Evolutionary conservation across 176 grass and related monocot genomes (phyloP).

Genomic region (Luzula sylvatica): DNA sequence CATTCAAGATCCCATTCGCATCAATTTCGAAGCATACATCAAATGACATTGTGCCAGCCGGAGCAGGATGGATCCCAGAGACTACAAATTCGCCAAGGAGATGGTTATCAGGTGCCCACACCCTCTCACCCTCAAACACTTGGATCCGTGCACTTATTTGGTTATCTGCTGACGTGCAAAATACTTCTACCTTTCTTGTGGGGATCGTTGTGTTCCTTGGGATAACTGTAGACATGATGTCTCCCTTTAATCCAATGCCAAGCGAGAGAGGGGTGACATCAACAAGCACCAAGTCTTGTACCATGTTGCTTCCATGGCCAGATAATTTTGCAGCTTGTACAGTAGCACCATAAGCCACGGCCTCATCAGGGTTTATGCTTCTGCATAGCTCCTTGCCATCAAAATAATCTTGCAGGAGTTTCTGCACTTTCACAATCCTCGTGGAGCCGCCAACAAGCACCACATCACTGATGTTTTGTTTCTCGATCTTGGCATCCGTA

Average conservation of each 20-base stretch:
- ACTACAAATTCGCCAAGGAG: conserved; percentile 70
- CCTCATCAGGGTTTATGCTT: no score
- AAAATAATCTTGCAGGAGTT: no score
- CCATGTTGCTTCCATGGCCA: conserved; percentile 62
- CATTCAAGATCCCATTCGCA: conserved; percentile 66
- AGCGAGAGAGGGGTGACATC: conserved; percentile 85
- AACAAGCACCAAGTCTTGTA: conserved; percentile 62
- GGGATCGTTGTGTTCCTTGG: conserved; percentile 78
- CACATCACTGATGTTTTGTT: conserved; percentile 47
- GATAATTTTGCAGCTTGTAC: conserved; percentile 61
- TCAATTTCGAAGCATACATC: conserved; percentile 74
- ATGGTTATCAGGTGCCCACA: conserved; percentile 68
- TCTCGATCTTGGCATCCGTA: conserved; percentile 82
- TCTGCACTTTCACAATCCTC: no score
- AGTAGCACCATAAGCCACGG: no score
- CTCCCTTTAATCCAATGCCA: conserved; percentile 52
- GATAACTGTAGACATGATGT: conserved; percentile 52
- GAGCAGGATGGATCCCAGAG: conserved; percentile 52
- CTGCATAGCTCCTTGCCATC: no score
- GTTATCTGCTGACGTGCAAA: conserved; percentile 71
- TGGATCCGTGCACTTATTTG: conserved; percentile 66
- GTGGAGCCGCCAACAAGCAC: conserved; percentile 69
- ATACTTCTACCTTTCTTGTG: conserved; percentile 69
- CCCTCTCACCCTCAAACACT: conserved; percentile 75
- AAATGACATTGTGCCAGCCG: conserved; percentile 50